These are phyloP conservation scores for Malassezia obtusa DNA, from an alignment of 1,284 basidiomycete species.

Conservation along the genomic window DNA sequence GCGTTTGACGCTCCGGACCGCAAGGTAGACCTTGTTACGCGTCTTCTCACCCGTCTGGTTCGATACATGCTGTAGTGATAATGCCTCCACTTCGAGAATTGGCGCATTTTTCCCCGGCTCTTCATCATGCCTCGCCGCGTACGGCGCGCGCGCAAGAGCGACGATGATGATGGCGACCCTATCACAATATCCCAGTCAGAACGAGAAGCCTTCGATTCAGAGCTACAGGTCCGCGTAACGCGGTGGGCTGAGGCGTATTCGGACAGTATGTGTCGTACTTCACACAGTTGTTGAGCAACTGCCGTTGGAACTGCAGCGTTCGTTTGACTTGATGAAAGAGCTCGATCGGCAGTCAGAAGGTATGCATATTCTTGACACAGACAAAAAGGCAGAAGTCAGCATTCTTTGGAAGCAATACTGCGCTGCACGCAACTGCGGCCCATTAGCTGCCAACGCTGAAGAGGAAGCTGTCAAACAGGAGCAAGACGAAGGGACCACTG, in stretches of 20 bases:
- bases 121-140: conserved; percentile 6
- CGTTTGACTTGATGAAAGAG: conserved; percentile 68
- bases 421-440: not conserved
- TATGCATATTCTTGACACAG: not conserved
- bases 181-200: conserved; percentile 4
- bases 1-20: conserved; percentile 55
- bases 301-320: conserved; percentile 70
- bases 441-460: not conserved
- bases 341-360: conserved; percentile 53
- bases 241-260: conserved; percentile 45
- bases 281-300: conserved; percentile 68
- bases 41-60: conserved; percentile 34
- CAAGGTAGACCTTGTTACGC: conserved; percentile 57
- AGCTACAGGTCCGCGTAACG: conserved; percentile 24
- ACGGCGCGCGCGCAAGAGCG: not conserved
- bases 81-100: not conserved
- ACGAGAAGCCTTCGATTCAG: conserved; percentile 7
- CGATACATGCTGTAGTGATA: conserved; percentile 29
- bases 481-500: not conserved
- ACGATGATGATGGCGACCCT: conserved; percentile 5
- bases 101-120: not conserved
- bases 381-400: not conserved
- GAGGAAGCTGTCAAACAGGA: not conserved
- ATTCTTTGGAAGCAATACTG: conserved; percentile 10
- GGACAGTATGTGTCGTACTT: conserved; percentile 20